Evolutionary conservation across 23 red algal species (phyloP), one percentile per base, ranked within the genome.

Genomic region (Pyropia haitanensis): DNA sequence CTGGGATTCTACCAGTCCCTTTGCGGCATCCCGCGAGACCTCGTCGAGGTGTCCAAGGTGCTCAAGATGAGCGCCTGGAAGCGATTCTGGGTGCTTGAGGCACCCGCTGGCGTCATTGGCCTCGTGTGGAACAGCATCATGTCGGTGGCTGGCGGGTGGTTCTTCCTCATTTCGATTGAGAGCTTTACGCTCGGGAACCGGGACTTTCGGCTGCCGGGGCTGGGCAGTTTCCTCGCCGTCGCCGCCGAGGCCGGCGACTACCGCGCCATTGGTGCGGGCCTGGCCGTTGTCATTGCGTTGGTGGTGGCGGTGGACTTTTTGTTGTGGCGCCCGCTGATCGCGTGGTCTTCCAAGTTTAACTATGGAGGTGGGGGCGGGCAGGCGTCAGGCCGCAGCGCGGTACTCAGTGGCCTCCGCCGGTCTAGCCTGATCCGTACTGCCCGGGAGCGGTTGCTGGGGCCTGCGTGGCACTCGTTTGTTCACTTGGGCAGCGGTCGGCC

Each of bases 101-200:
- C 87, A 53, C 94, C 94, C 7, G 73, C 85, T 2, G 94, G 94
- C 57, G 86, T 76, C 18, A 87, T 85, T 39, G 67, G 67, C 3
- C 81, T 98, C 30, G 94, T 98, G 1, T 98, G 94, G 94, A 98
- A 98, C 60, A 87, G 79, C 1, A 80, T 98, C 65, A 91, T 98
- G 17, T 98, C 94, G 15, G 94, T 98, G 18, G 85, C 94, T 5
- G 85, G 94, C 48, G 94, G 94, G 10, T 98, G 94, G 94, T 98
- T 98, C 86, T 98, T 90, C 29, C 88, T 98, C 39, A 98, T 98
- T 18, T 81, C 72, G 14, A 98, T 98, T 15, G 94, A 98, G 79
- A 80, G 72, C 77, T 98, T 98, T 60, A 76, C 75, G 17, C 70
- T 98, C 0, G 94, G 94, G 14, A 78, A 83, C 24, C 80, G 81